A percentile compares a stretch with the other conserved stretches of the same genome.
Conservation (phyloP, 768 basidiomycete genomes). For the Crassisporium funariophilum region DNA sequence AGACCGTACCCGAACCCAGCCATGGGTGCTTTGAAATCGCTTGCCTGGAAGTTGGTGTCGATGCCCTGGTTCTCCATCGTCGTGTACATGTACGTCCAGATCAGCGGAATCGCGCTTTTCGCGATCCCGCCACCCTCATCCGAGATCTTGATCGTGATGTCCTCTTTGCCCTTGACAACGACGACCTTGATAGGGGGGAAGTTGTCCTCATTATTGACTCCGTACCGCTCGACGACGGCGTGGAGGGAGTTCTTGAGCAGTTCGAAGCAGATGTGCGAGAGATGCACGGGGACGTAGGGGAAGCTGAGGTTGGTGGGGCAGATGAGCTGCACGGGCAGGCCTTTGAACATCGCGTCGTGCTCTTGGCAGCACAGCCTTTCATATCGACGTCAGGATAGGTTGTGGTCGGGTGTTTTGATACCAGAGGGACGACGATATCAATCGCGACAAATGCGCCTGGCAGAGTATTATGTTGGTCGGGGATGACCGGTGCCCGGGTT, state of each 20-base stretch:
- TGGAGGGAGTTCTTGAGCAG: constrained; percentile 96
- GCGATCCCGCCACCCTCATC: constrained; percentile 98
- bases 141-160: constrained; percentile 98
- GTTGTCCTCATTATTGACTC: constrained; percentile 73
- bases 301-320: constrained; percentile 87
- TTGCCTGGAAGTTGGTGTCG: constrained; percentile 77
- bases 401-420: too few relatives aligned
- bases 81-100: constrained; percentile 99
- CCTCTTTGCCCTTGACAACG: constrained; percentile 96
- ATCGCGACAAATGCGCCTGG: too few relatives aligned
- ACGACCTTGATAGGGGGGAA: constrained; percentile 93
- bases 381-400: too few relatives aligned
- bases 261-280: constrained; percentile 97
- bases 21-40: constrained; percentile 97
- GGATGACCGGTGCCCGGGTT: too few relatives aligned
- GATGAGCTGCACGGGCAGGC: constrained; percentile 94
- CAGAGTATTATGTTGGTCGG: too few relatives aligned
- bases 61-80: constrained; percentile 77
- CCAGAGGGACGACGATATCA: too few relatives aligned
- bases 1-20: constrained; percentile 96
- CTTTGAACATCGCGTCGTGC: constrained; percentile 94
- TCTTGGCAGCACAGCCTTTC: too few relatives aligned
- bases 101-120: constrained; percentile 83
- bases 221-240: constrained; percentile 92
- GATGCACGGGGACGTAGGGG: constrained; percentile 94